Conservation (phyloP, 2,329 filamentous ascomycete species). For the Ophiostoma piceae region DNA sequence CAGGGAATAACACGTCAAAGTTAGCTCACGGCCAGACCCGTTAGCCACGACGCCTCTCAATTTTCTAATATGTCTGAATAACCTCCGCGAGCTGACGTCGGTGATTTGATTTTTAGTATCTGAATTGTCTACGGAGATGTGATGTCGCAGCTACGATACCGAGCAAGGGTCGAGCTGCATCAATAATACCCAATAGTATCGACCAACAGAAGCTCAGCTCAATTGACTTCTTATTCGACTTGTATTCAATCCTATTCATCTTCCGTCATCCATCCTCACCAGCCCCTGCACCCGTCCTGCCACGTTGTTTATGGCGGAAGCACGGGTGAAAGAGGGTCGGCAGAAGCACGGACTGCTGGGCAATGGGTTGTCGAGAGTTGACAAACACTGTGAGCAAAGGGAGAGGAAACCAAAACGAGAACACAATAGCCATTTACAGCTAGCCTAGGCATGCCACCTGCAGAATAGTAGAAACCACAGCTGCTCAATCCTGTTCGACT, state of each 20-base stretch:
- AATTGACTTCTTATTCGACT: background rate
- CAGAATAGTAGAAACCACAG: background rate
- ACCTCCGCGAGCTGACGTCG: background rate
- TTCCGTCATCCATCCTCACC: background rate
- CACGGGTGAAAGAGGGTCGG: background rate
- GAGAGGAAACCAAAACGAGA: background rate
- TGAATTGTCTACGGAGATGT: no score
- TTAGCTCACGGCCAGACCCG: constrained; percentile 3
- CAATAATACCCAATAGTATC: background rate
- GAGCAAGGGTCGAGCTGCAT: background rate
- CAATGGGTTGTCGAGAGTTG: background rate
- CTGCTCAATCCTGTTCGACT: background rate
- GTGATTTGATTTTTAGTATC: no score
- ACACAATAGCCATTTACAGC: background rate
- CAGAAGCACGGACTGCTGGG: background rate
- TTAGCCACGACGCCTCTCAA: background rate
- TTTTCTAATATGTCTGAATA: no score
- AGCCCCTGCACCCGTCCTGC: background rate
- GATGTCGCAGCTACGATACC: no score
- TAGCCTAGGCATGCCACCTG: background rate
- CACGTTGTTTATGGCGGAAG: constrained; percentile 11
- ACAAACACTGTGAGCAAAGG: background rate
- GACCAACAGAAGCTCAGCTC: background rate
- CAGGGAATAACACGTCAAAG: background rate
- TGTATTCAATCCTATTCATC: background rate